Evolutionary conservation across 1,284 basidiomycete species (phyloP), one percentile per base, ranked within the genome.

Genomic region (Ganoderma lucidum): DNA sequence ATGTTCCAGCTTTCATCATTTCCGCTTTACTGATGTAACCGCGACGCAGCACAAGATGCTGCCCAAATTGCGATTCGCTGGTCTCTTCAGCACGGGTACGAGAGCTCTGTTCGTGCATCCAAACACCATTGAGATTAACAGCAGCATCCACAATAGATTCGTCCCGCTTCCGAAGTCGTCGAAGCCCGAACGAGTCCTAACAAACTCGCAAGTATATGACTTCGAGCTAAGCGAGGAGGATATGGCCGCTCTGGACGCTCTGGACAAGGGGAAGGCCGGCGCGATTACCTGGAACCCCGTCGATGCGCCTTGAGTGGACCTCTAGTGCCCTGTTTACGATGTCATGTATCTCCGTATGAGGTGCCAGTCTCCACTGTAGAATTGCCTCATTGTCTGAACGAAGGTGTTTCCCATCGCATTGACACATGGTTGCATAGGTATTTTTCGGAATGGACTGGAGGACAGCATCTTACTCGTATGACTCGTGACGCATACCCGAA

Each of bases 51-150:
- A n/a, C n/a, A n/a, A 74, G 82, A 82, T 3, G 79, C 84, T 1
- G 85, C 89, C 0, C 92, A 92, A 73, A 81, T 93, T n/a, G 81
- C 93, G 63, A 81, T 93, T 59, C 83, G 91, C 8, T 93, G 91
- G 91, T 89, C 87, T 10, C 77, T 93, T 53, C 91, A 93, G 75
- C 86, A 85, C 55, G 74, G 74, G 85, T 78, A 53, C 51, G 71
- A 64, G 15, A 10, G 23, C 8, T n/a, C 14, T 32, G 60, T 30
- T 55, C 15, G 17, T 15, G 32, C 28, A 48, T 23, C 41, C 32
- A 17, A 37, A 42, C 14, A 23, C 45, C 44, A 63, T 28, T 23
- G 14, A 15, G 32, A 1, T 30, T 48, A 14, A 63, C 44, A n/a
- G 23, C 30, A 6, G 6, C 23, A 32, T 12, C 37, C 42, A 51